Conservation (phyloP, 164 flowering plant genomes). For the Aristolochia fimbriata region DNA sequence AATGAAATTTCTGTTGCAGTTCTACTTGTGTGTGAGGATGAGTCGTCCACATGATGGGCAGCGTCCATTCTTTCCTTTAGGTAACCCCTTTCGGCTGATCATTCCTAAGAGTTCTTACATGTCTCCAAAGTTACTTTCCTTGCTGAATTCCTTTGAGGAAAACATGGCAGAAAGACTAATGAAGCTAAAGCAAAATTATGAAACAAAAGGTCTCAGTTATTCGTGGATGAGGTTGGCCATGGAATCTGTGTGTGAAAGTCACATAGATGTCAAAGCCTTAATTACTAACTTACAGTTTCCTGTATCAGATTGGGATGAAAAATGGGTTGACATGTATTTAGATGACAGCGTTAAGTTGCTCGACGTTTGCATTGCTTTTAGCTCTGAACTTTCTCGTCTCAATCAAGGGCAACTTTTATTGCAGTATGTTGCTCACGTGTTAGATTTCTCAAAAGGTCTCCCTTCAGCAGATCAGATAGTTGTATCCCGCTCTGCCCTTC, state of each 20-base stretch:
- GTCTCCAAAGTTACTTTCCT: conserved; percentile 32
- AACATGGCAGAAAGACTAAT: conserved; percentile 44
- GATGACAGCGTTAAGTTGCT: conserved; percentile 78
- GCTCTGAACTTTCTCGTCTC: conserved; percentile 64
- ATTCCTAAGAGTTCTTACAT: conserved; percentile 53
- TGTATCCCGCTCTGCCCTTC: conserved; percentile 41
- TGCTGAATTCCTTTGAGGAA: conserved; percentile 56
- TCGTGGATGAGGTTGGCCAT: conserved; percentile 86
- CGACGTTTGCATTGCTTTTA: conserved; percentile 71
- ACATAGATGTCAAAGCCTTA: conserved; percentile 52
- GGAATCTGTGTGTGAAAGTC: conserved; percentile 56
- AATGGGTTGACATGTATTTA: conserved; percentile 83
- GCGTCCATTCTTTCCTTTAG: conserved; percentile 55
- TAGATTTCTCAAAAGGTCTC: conserved; percentile 18
- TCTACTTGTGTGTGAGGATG: conserved; percentile 32
- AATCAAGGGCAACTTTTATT: conserved; percentile 69
- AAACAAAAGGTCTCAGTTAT: conserved; percentile 42
- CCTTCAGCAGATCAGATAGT: conserved; percentile 29
- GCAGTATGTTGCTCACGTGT: conserved; percentile 43
- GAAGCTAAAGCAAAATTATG: conserved; percentile 40
- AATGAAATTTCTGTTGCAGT: too few species aligned
- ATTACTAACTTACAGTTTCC: conserved; percentile 80
- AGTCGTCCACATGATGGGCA: conserved; percentile 77
- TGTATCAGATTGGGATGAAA: conserved; percentile 78
- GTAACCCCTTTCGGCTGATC: conserved; percentile 68